Percentiles rank a stretch among this genome's conserved stretches.
Conservation (phyloP, 2,329 filamentous ascomycete species). For the Calonectria hongkongensis region DNA sequence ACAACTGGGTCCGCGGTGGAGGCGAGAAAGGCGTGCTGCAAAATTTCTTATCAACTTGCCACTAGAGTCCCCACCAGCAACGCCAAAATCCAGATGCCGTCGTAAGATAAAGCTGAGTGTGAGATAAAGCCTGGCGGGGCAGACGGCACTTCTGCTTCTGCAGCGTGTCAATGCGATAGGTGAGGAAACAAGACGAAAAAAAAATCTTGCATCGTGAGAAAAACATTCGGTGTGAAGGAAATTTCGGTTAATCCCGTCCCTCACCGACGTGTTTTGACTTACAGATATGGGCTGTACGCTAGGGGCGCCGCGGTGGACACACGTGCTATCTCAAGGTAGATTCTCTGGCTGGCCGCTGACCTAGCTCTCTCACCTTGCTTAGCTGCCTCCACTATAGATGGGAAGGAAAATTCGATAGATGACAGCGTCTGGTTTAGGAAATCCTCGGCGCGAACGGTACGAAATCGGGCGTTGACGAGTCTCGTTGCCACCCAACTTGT, state of each 20-base stretch:
- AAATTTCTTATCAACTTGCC: slow-evolving; percentile 24
- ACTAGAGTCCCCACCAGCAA: slow-evolving; percentile 22
- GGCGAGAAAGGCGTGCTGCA: slow-evolving; percentile 20
- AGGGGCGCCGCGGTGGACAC: slow-evolving; percentile 3
- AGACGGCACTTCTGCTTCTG: background rate
- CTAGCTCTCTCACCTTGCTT: slow-evolving; percentile 19
- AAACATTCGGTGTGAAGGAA: slow-evolving; percentile 20
- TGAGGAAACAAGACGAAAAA: background rate
- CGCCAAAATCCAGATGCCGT: slow-evolving; percentile 17
- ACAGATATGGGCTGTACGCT: slow-evolving; percentile 7
- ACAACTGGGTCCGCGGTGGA: slow-evolving; percentile 16
- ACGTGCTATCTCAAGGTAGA: slow-evolving; percentile 7
- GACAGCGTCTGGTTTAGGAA: slow-evolving; percentile 9
- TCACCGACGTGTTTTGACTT: slow-evolving; percentile 15
- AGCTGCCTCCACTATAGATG: background rate
- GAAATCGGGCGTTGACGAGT: background rate
- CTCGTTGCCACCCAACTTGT: slow-evolving; percentile 9
- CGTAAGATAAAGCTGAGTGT: slow-evolving; percentile 22
- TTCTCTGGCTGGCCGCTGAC: background rate
- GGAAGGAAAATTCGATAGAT: slow-evolving; percentile 18
- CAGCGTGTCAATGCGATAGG: background rate
- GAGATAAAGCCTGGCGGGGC: slow-evolving; percentile 14
- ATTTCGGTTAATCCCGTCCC: slow-evolving; percentile 21
- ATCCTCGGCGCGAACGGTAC: slow-evolving; percentile 3
- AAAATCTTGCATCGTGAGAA: slow-evolving; percentile 21